Percentiles rank a stretch among this genome's conserved stretches.
These are phyloP conservation scores for Vigna trinervia DNA, from an alignment of 306 rosid species.

Conservation along the genomic window DNA sequence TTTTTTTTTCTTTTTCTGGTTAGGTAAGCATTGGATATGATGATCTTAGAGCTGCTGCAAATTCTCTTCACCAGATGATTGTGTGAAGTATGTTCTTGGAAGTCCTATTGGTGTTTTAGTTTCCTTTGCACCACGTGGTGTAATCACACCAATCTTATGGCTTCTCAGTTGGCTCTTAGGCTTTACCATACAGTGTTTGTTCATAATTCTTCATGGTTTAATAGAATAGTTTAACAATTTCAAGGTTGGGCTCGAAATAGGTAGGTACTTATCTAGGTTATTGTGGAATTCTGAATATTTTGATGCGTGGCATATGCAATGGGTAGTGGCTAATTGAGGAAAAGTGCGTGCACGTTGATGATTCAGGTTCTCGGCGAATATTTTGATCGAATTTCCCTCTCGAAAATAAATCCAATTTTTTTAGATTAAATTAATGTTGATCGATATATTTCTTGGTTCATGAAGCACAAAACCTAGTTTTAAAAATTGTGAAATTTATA, in stretches of 20 bases:
- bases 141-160: conserved; percentile 8
- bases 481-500: neutral
- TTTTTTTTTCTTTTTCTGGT: conserved; percentile 16
- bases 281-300: neutral
- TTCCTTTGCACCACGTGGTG: conserved; percentile 28
- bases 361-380: neutral
- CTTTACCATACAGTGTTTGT: neutral
- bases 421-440: neutral
- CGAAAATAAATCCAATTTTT: neutral
- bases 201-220: conserved; percentile 10
- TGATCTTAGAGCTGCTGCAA: conserved; percentile 58
- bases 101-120: conserved; percentile 16
- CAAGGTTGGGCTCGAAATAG: neutral
- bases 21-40: conserved; percentile 62
- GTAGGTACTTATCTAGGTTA: neutral
- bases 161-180: conserved; percentile 13
- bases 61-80: conserved; percentile 49
- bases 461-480: neutral
- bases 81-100: conserved; percentile 50
- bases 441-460: neutral
- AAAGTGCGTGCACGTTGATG: neutral
- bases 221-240: neutral
- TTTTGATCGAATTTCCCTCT: neutral
- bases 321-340: neutral
- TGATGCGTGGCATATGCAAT: neutral